These are phyloP conservation scores for Trichoderma arundinaceum DNA, from an alignment of 2,329 filamentous ascomycete species.

Conservation along the genomic window DNA sequence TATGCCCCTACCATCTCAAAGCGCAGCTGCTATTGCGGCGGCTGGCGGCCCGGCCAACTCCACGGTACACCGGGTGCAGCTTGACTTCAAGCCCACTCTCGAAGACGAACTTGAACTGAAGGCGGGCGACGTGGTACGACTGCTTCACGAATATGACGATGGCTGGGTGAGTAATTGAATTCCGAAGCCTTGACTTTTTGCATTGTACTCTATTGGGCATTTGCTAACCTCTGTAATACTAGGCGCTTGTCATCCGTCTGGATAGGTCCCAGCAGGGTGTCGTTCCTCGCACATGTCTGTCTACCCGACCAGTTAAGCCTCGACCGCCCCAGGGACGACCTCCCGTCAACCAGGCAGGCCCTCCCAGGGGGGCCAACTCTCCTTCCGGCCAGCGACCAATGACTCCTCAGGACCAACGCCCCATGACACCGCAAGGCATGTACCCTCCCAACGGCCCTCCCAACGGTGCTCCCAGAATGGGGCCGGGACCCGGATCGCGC, in stretches of 20 bases:
- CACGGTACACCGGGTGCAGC: slow-evolving; percentile 86
- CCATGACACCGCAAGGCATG: slow-evolving; percentile 48
- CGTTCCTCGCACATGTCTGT: slow-evolving; percentile 90
- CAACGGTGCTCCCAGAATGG: slow-evolving; percentile 47
- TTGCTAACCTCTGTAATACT: slow-evolving; percentile 41
- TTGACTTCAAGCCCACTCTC: slow-evolving; percentile 92
- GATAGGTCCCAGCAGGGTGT: slow-evolving; percentile 93
- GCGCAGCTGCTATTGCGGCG: slow-evolving; percentile 65
- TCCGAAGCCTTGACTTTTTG: slow-evolving; percentile 30
- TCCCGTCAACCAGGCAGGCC: slow-evolving; percentile 52
- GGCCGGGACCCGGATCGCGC: slow-evolving; percentile 42
- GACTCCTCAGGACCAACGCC: slow-evolving; percentile 48
- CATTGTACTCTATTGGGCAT: slow-evolving; percentile 28
- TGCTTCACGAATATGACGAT: slow-evolving; percentile 96
- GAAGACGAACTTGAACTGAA: slow-evolving; percentile 86
- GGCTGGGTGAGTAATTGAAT: slow-evolving; percentile 77
- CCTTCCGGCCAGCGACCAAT: slow-evolving; percentile 45
- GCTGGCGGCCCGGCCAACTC: slow-evolving; percentile 64
- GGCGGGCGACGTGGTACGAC: slow-evolving; percentile 81
- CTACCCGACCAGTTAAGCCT: slow-evolving; percentile 88
- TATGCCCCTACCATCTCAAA: slow-evolving; percentile 44
- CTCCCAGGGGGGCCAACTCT: slow-evolving; percentile 41
- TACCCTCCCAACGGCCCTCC: slow-evolving; percentile 49
- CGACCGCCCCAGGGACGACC: slow-evolving; percentile 63
- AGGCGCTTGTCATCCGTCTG: slow-evolving; percentile 89